Evolutionary conservation across 2,329 filamentous ascomycete genomes (phyloP).

Genomic region (Diaporthe eres): DNA sequence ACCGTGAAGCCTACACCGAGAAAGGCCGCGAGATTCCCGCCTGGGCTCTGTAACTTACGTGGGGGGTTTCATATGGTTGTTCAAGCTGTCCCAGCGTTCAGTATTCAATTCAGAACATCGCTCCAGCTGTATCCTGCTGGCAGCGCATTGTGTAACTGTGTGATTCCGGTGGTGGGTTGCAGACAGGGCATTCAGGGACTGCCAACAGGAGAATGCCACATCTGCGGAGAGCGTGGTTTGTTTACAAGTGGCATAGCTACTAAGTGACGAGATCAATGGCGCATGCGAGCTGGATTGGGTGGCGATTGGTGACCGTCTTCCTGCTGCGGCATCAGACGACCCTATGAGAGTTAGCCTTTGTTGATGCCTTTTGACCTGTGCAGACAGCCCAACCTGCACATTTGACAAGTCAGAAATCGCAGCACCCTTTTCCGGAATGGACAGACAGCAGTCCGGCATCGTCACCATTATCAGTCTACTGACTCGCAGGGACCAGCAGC

Average conservation of each 20-base stretch:
- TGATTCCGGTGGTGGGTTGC: not conserved
- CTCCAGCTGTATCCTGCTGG: not conserved
- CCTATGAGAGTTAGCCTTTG: not conserved
- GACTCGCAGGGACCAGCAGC: slow-evolving; percentile 23
- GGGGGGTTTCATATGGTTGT: not conserved
- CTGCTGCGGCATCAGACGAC: not conserved
- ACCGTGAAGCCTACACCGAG: slow-evolving; percentile 11
- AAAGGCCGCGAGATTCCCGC: slow-evolving; percentile 29
- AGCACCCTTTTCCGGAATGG: not conserved
- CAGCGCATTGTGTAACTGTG: not conserved
- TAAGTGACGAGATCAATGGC: not conserved
- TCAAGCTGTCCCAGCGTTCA: not conserved
- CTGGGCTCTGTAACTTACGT: slow-evolving; percentile 14
- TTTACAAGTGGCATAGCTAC: not conserved
- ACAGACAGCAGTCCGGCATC: not conserved
- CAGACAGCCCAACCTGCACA: not conserved
- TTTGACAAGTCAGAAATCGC: slow-evolving; percentile 17
- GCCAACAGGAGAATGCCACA: slow-evolving; percentile 35
- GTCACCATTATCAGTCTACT: not conserved
- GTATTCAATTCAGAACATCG: not conserved
- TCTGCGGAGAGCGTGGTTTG: slow-evolving; percentile 6
- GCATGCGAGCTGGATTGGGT: not conserved
- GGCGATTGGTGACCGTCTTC: not conserved
- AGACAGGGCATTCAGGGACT: not conserved
- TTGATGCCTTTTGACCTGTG: not conserved